These are phyloP conservation scores for Saposhnikovia divaricata DNA, from an alignment of 129 eudicot species.

Conservation along the genomic window DNA sequence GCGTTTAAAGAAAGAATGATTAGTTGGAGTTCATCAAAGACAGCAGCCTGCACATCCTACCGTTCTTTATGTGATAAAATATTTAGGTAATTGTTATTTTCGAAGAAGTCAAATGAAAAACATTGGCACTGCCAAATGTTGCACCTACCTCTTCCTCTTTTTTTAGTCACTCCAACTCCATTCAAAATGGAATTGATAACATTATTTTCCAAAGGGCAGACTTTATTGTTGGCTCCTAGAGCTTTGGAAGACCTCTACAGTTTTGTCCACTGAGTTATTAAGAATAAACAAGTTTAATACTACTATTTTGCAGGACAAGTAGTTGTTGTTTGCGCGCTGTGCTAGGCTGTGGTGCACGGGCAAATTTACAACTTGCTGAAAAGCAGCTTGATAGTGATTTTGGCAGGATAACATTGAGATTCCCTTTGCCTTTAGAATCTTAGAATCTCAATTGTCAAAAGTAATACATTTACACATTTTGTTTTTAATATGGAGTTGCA, in stretches of 20 bases:
- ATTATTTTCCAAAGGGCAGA: constrained; percentile 23
- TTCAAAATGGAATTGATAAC: constrained; percentile 24
- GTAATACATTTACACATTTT: constrained; percentile 2
- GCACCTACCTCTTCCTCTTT: background rate
- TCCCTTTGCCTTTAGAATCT: constrained; percentile 28
- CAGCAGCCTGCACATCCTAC: constrained; percentile 31
- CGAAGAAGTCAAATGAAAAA: constrained; percentile 18
- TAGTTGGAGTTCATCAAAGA: constrained; percentile 13
- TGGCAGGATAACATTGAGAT: constrained; percentile 29
- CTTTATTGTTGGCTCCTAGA: constrained; percentile 45
- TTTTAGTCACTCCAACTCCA: constrained; percentile 18
- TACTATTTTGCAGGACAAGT: constrained; percentile 25
- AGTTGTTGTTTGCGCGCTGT: constrained; percentile 30
- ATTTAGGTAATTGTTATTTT: constrained; percentile 16
- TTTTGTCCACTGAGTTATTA: constrained; percentile 24
- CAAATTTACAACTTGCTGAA: constrained; percentile 15
- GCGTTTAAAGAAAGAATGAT: constrained; percentile 24
- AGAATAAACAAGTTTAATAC: constrained; percentile 25
- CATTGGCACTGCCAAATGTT: constrained; percentile 11
- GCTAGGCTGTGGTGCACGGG: constrained; percentile 31
- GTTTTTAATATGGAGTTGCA: background rate
- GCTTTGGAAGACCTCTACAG: constrained; percentile 38
- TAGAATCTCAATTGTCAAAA: constrained; percentile 21
- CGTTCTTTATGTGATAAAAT: constrained; percentile 23
- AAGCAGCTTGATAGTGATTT: constrained; percentile 42